Percentiles rank a stretch among this genome's conserved stretches.
phyloP scores from a whole-genome alignment of 176 grass and related monocot genomes.

The Saccharum spontaneum region DNA sequence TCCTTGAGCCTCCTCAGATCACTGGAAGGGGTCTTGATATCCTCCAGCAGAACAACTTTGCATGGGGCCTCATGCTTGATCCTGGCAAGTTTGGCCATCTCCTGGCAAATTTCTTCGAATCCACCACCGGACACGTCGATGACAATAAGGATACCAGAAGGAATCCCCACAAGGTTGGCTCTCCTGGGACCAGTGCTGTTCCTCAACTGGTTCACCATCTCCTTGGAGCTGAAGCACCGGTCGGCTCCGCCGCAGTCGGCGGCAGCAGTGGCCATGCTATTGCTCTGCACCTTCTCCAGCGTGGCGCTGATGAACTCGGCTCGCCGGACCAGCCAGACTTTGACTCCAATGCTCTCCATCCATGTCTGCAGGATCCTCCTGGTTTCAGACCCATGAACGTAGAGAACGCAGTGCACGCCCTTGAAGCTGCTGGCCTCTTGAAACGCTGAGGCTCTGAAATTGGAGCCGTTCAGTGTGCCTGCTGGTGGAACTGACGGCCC shows the following conservation, averaged over 20 bases:
- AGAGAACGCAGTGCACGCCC: conserved; percentile 57
- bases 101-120: background rate
- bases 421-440: conserved; percentile 46
- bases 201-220: conserved; percentile 45
- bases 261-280: background rate
- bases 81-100: conserved; percentile 16
- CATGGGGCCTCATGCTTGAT: conserved; percentile 38
- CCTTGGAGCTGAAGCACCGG: conserved; percentile 40
- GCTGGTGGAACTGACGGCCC: background rate
- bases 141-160: conserved; percentile 42
- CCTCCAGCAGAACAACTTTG: conserved; percentile 51
- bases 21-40: conserved; percentile 36
- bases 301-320: conserved; percentile 38
- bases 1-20: conserved; percentile 39
- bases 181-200: background rate
- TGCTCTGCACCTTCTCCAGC: conserved; percentile 43
- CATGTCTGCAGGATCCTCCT: conserved; percentile 60
- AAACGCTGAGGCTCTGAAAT: conserved; percentile 7
- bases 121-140: conserved; percentile 44
- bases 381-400: conserved; percentile 61
- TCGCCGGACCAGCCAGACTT: conserved; percentile 48
- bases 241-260: background rate
- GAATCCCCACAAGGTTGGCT: conserved; percentile 4
- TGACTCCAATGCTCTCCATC: conserved; percentile 68
- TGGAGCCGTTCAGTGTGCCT: background rate